Evolutionary conservation across 441 rosid species (phyloP), one percentile per base, ranked within the genome.

Genomic region (Euphorbia celastroides): DNA sequence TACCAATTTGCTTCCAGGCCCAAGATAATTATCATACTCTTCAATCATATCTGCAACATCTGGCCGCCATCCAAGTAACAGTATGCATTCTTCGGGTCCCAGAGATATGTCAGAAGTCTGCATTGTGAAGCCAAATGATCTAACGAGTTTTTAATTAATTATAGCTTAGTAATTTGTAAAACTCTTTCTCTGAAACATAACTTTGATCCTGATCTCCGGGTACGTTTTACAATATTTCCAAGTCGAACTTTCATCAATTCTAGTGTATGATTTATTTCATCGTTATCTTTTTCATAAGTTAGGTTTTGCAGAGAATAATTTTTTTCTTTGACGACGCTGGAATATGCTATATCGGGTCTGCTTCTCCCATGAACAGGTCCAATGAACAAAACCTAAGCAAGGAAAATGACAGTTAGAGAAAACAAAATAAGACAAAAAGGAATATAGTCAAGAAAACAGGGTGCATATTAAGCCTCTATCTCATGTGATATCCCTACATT

Each of bases 21-120:
- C 97, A 66, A 93, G 96, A 84, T 91, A 94, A 69, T 89, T 91
- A 79, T 89, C 94, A 78, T 91, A 91, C 82, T 94, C 99, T 71
- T 88, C 81, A 59, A 88, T 80, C 97, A 94, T 94, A 70, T 85
- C 93, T 51, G 79, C 80, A 76, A 89, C 86, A 75, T 85, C 96
- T 14, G 89, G 80, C 61, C 96, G 96, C 99, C 99, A 94, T 44
- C 99, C 99, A 71, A 94, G 96, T 73, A 94, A 71, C 69, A 94
- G 89, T 76, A 94, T 76, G 68, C 80, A 80, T 75, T 94, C 99
- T 77, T 74, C 89, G n/a, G 97, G 97, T 79, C 97, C 97, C 42
- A 64, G 72, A 69, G 75, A 74, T 58, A 70, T 70, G 63, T 89
- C 96, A 13, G 96, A 86, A 67, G 95, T 83, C 96, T 90, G 77